Base-by-base conservation (phyloP, 129 eudicot species). In the Ambrosia artemisiifolia region DNA sequence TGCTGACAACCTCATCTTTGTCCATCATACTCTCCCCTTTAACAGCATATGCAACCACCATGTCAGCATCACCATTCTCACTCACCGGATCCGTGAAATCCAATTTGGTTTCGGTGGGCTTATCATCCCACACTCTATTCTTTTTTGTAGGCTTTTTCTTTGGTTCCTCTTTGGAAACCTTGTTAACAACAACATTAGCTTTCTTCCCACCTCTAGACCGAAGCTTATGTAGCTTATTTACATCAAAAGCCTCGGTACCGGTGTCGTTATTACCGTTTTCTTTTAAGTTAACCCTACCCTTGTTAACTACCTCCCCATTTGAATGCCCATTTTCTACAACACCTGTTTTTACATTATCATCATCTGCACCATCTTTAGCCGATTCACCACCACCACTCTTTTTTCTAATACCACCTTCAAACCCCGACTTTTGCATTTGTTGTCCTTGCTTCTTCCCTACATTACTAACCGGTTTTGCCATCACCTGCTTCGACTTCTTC, bases 11-110 rank as follows among this genome's bases (percentile, higher is more conserved):
- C 86, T 95, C 99, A 67, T 95, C 99, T 79, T 75, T 86, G 79
- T 95, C 97, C 99, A 95, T 95, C 99, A 88, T 86, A 88, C 97
- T 90, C 88, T 90, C 91, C 43, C 98, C 98, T 77, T 82, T 76
- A 85, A 83, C 82, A 19, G 72, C 83, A 53, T 80, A 84, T 32
- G 82, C 87, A 85, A 76, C 72, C 12, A 71, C 63, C 56, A 83
- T 72, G 72, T 83, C 76, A 32, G 83, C 83, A 48, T 84, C 91
- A 74, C 84, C 96, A 75, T 84, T 81, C 81, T 80, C 96, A 79
- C 83, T 72, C 70, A 75, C 86, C 3, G 97, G 94, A 80, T 95
- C 97, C 30, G 99, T 90, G 63, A 79, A 95, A 66, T 95, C 99
- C 80, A 94, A 75, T 67, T 94, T 94, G 13, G 89, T 56, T 48